Conservation (phyloP, 1,284 basidiomycete genomes). For the Cystobasidiaceae sp. region DNA sequence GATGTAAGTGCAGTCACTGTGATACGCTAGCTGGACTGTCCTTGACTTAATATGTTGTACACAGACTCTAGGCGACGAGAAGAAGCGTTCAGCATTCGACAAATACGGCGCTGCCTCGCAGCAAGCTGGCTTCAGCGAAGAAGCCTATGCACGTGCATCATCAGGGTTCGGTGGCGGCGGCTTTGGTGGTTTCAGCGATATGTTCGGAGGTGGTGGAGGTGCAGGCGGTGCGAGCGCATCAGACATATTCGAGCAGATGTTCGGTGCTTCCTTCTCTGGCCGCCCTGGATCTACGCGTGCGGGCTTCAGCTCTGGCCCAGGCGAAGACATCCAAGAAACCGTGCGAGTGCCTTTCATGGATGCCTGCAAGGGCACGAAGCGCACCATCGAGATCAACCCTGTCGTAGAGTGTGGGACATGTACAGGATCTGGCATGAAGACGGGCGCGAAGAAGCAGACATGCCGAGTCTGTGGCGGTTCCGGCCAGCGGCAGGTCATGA, state of each 20-base stretch:
- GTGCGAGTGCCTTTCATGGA: conserved; percentile 83
- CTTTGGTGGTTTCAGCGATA: conserved; percentile 63
- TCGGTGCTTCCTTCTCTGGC: conserved; percentile 60
- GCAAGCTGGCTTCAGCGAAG: conserved; percentile 86
- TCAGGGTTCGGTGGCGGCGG: conserved; percentile 53
- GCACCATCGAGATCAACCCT: conserved; percentile 71
- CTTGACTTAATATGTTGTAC: background rate
- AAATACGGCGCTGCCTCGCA: conserved; percentile 91
- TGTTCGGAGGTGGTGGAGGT: conserved; percentile 58
- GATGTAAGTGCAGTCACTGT: conserved; percentile 59
- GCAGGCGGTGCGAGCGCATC: conserved; percentile 44
- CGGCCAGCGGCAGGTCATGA: conserved; percentile 82
- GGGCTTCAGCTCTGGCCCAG: conserved; percentile 50
- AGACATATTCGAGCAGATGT: conserved; percentile 84
- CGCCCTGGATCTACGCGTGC: conserved; percentile 39
- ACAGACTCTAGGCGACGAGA: conserved; percentile 85
- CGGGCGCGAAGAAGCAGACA: conserved; percentile 73
- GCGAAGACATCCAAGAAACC: conserved; percentile 77
- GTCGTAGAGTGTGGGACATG: conserved; percentile 81
- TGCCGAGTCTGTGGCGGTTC: conserved; percentile 80
- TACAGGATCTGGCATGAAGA: conserved; percentile 77
- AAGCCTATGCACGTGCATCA: conserved; percentile 59
- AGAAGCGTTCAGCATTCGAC: conserved; percentile 88
- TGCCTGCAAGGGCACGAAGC: conserved; percentile 81
- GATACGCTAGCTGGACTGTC: background rate